A percentile compares a stretch with the other conserved stretches of the same genome.
Conservation (phyloP, 352 stramenopile species). For the Globisporangium echinulatum region DNA sequence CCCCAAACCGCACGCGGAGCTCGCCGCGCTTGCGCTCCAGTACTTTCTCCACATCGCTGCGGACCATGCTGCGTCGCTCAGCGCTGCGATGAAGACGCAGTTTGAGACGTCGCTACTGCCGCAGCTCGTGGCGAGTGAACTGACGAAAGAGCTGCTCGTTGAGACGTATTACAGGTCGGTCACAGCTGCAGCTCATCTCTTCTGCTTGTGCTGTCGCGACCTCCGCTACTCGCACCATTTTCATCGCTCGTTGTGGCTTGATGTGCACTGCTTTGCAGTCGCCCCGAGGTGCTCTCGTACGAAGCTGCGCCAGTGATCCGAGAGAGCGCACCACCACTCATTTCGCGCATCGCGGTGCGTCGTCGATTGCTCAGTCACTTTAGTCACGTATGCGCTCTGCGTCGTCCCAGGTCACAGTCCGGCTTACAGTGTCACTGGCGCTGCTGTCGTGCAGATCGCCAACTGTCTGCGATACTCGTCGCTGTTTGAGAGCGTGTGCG, state of each 20-base stretch:
- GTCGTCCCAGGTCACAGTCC: no score
- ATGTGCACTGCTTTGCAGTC: slow-evolving; percentile 14
- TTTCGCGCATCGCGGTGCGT: slow-evolving; percentile 69
- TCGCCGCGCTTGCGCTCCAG: slow-evolving; percentile 68
- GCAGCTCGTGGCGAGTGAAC: slow-evolving; percentile 45
- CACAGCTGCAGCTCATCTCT: no score
- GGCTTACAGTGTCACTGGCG: background rate
- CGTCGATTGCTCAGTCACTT: no score
- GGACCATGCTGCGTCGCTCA: slow-evolving; percentile 36
- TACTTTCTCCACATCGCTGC: slow-evolving; percentile 79
- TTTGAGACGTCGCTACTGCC: slow-evolving; percentile 56
- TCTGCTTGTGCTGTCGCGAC: background rate
- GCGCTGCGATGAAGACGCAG: slow-evolving; percentile 21
- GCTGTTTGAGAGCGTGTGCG: slow-evolving; percentile 76
- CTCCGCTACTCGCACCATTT: background rate
- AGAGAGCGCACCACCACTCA: slow-evolving; percentile 36
- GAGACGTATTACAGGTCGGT: slow-evolving; percentile 63
- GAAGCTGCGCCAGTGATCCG: slow-evolving; percentile 32
- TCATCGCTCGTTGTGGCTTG: background rate
- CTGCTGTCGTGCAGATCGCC: slow-evolving; percentile 36
- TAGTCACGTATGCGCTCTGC: no score
- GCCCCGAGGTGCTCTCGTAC: slow-evolving; percentile 49
- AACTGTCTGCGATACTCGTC: slow-evolving; percentile 77
- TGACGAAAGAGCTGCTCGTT: slow-evolving; percentile 68
- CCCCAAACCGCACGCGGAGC: slow-evolving; percentile 50